A percentile compares a stretch with the other conserved stretches of the same genome.
phyloP scores from a whole-genome alignment of 108 stramenopile species.

The Phaeodactylum tricornutum region DNA sequence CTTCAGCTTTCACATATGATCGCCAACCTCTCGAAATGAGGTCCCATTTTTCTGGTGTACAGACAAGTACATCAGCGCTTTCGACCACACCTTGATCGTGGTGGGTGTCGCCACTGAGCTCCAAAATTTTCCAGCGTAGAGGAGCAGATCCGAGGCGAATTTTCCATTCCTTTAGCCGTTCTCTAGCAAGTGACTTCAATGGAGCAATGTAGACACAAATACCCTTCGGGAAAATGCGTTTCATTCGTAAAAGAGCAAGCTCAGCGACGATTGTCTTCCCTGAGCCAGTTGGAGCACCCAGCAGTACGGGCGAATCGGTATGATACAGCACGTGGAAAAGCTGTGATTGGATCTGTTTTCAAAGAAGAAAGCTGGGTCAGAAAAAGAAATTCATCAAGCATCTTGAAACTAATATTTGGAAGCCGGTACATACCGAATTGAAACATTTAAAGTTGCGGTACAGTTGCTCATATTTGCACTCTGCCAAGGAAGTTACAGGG shows the following conservation, averaged over 20 bases:
- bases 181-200: slow-evolving; percentile 93
- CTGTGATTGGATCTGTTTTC: slow-evolving; percentile 91
- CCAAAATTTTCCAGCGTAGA: slow-evolving; percentile 86
- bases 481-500: slow-evolving; percentile 77
- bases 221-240: slow-evolving; percentile 49
- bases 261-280: slow-evolving; percentile 90
- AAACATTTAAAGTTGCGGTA: slow-evolving; percentile 88
- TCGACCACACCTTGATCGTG: slow-evolving; percentile 78
- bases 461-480: slow-evolving; percentile 73
- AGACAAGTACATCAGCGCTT: slow-evolving; percentile 90
- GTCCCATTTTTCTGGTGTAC: slow-evolving; percentile 99
- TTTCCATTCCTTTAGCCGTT: slow-evolving; percentile 94
- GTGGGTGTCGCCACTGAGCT: slow-evolving; percentile 95
- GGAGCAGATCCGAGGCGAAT: slow-evolving; percentile 61
- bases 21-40: slow-evolving; percentile 93
- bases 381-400: slow-evolving; percentile 13
- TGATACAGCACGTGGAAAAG: slow-evolving; percentile 84
- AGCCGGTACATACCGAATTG: slow-evolving; percentile 55
- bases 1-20: slow-evolving; percentile 25
- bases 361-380: slow-evolving; percentile 84
- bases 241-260: slow-evolving; percentile 75
- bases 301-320: slow-evolving; percentile 85
- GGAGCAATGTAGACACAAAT: slow-evolving; percentile 98
- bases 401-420: no score
- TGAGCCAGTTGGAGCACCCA: slow-evolving; percentile 96